Evolutionary conservation across 139 green algal genomes (phyloP).

Genomic region (Chlorella sp.): DNA sequence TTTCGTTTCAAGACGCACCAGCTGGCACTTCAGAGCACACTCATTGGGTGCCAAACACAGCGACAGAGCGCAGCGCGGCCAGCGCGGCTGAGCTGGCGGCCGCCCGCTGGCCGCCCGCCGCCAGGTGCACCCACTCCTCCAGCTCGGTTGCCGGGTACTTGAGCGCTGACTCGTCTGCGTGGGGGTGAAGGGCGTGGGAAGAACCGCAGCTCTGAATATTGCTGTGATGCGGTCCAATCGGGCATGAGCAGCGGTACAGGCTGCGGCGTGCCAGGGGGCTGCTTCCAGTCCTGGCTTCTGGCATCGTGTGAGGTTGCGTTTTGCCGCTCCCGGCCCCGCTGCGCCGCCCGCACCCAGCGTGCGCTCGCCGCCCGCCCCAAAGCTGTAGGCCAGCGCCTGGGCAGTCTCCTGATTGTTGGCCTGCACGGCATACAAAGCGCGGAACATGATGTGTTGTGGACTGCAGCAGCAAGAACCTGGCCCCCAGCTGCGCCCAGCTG

Average conservation of each 20-base stretch:
- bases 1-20: too few species aligned
- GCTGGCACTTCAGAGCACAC: neutral
- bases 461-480: too few species aligned
- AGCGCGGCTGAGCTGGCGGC: neutral
- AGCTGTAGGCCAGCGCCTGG: neutral
- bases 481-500: too few species aligned
- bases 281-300: too few species aligned
- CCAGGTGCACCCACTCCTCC: constrained; percentile 18
- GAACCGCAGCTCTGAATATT: too few species aligned
- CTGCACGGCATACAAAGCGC: neutral
- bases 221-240: too few species aligned
- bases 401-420: constrained; percentile 12
- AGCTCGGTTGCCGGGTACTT: constrained; percentile 16
- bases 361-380: constrained; percentile 11
- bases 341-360: neutral
- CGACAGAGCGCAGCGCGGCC: neutral
- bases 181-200: neutral
- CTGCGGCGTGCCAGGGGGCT: too few species aligned
- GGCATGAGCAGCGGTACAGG: too few species aligned
- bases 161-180: neutral
- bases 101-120: constrained; percentile 11
- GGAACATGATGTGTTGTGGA: neutral
- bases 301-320: too few species aligned
- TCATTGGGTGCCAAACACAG: constrained; percentile 19
- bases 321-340: neutral